These are phyloP conservation scores for Cucumis sativus DNA, from an alignment of 306 rosid genomes.

Conservation along the genomic window Cucumber_9930_V3 NC_026660.2:18599001-18599500, in stretches of 20 bases:
- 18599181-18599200: not conserved
- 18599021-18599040: conserved; percentile 89
- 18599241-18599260: not conserved
- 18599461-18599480: not conserved
- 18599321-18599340: conserved; percentile 89
- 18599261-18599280: conserved; percentile 31
- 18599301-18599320: conserved; percentile 64
- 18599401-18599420: conserved; percentile 58
- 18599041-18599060: conserved; percentile 87
- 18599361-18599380: conserved; percentile 62
- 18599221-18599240: not conserved
- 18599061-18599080: conserved; percentile 45
- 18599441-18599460: not conserved
- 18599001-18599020: conserved; percentile 62
- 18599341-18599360: conserved; percentile 33
- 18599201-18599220: not conserved
- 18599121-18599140: not conserved
- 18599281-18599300: conserved; percentile 96
- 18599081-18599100: not conserved
- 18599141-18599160: not conserved
- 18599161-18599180: not conserved
- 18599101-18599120: not conserved
- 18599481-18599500: not conserved
- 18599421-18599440: not conserved
- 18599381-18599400: conserved; percentile 61